A percentile compares a stretch with the other conserved stretches of the same genome.
phyloP scores from a whole-genome alignment of 176 grass and related monocot species.

The Cenchrus fungigraminus region DNA sequence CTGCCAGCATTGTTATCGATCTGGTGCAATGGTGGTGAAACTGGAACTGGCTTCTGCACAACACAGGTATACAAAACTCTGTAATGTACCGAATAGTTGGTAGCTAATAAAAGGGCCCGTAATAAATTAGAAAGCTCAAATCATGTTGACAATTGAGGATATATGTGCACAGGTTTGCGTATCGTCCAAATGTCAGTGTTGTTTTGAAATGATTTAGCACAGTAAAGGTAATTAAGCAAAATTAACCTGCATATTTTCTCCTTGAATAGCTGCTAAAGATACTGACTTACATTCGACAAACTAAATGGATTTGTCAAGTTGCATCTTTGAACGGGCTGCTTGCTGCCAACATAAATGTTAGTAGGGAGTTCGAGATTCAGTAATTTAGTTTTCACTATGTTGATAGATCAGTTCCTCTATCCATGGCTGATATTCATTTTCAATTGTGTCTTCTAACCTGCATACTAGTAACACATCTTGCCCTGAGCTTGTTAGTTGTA shows the following conservation, averaged over 20 bases:
- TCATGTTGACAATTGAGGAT: neutral
- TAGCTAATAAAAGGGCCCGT: neutral
- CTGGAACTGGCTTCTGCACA: slow-evolving; percentile 11
- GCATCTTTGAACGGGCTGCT: neutral
- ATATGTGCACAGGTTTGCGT: neutral
- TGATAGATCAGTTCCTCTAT: slow-evolving; percentile 1
- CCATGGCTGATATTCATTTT: slow-evolving; percentile 15
- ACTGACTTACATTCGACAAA: neutral
- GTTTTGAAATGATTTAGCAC: neutral
- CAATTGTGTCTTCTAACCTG: neutral
- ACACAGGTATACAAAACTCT: neutral
- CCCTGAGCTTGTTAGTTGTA: neutral
- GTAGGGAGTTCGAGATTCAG: neutral
- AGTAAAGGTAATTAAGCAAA: slow-evolving; percentile 1
- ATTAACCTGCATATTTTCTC: neutral
- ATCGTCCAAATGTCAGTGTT: neutral
- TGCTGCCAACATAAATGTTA: neutral
- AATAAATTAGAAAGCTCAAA: neutral
- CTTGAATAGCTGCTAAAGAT: neutral
- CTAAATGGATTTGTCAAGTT: neutral
- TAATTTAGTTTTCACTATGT: neutral
- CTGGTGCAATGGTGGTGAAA: neutral
- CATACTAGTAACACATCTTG: neutral
- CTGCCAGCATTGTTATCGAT: neutral
- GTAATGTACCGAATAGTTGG: neutral